Evolutionary conservation across 192 early-diverging fungal genomes (phyloP).

Genomic region (Gonapodya sp.): DNA sequence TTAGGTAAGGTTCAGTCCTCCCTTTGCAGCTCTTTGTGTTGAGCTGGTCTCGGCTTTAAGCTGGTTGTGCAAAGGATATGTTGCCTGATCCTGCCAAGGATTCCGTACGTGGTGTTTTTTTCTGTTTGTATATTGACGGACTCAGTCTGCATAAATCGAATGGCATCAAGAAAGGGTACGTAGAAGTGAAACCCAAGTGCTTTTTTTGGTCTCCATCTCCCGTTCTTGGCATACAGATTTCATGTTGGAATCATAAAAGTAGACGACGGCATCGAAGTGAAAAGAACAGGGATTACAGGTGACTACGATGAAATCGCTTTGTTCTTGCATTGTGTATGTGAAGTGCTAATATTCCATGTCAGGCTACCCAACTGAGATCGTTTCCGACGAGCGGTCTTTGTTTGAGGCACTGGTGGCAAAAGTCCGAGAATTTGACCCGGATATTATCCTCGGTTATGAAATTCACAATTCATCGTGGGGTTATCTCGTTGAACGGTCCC

Average conservation of each 20-base stretch:
- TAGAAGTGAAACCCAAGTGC: neutral
- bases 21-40: neutral
- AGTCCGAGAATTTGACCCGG: constrained; percentile 63
- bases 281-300: constrained; percentile 3
- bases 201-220: neutral
- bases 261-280: neutral
- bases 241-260: neutral
- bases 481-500: constrained; percentile 59
- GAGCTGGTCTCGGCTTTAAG: constrained; percentile 18
- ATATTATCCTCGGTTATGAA: constrained; percentile 82
- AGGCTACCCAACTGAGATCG: neutral
- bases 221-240: neutral
- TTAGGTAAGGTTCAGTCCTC: constrained; percentile 31
- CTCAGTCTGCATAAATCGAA: neutral
- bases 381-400: constrained; percentile 42
- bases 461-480: constrained; percentile 83
- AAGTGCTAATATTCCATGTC: no score
- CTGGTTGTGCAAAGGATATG: constrained; percentile 25
- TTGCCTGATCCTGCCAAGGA: constrained; percentile 63
- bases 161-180: neutral
- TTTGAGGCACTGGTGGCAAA: constrained; percentile 41
- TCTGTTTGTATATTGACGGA: constrained; percentile 49
- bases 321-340: neutral
- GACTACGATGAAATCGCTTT: neutral
- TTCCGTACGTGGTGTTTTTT: constrained; percentile 51